Evolutionary conservation across 169 alveolate species (phyloP).

Genomic region (Plasmodium vivax): DNA sequence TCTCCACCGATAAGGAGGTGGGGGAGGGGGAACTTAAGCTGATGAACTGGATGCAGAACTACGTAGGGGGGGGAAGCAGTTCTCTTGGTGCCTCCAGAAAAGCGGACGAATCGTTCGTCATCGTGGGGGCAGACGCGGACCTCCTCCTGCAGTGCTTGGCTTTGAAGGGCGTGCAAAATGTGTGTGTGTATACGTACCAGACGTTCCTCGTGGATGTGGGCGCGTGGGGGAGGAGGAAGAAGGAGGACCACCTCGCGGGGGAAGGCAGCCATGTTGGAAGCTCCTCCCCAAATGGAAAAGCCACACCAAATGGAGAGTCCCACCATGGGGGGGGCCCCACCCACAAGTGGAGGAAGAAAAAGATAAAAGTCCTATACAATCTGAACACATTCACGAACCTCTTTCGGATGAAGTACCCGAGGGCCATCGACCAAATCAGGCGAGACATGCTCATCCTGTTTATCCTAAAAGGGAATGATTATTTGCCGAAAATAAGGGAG

Average conservation of each 20-base stretch:
- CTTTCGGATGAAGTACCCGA: slow-evolving; percentile 45
- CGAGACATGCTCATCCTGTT: slow-evolving; percentile 76
- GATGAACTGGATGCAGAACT: slow-evolving; percentile 76
- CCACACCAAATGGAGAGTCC: neutral
- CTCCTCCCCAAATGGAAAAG: neutral
- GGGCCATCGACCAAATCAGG: slow-evolving; percentile 23
- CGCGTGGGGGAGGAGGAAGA: neutral
- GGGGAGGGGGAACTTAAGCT: slow-evolving; percentile 83
- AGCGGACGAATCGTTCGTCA: slow-evolving; percentile 69
- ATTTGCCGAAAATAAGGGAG: slow-evolving; percentile 79
- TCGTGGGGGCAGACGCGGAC: slow-evolving; percentile 82
- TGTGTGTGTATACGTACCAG: slow-evolving; percentile 77
- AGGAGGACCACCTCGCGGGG: slow-evolving; percentile 46
- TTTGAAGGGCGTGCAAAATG: slow-evolving; percentile 63
- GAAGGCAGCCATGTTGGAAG: neutral
- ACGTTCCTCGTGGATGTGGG: slow-evolving; percentile 3
- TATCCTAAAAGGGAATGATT: slow-evolving; percentile 79
- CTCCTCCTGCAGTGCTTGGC: slow-evolving; percentile 77
- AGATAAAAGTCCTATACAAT: slow-evolving; percentile 58
- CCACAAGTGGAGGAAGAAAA: slow-evolving; percentile 4
- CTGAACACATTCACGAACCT: slow-evolving; percentile 56
- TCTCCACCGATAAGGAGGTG: slow-evolving; percentile 74
- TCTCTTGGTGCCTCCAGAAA: neutral
- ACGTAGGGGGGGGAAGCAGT: neutral
- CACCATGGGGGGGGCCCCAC: neutral